phyloP scores from a whole-genome alignment of 2,329 filamentous ascomycete genomes.

The Pseudogymnoascus sp. region DNA sequence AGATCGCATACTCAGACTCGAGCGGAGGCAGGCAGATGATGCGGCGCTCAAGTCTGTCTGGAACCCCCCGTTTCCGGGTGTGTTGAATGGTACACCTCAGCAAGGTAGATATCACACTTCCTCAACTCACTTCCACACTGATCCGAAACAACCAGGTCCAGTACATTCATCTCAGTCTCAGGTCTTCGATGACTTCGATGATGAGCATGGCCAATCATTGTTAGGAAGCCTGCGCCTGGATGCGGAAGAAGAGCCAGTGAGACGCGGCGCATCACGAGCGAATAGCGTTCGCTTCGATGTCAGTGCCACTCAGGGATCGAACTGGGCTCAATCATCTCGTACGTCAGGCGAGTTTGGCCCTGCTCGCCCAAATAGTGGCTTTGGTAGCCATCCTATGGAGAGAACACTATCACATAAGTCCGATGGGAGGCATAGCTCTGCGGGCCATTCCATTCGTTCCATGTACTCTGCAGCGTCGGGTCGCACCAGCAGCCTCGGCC shows the following conservation, averaged over 20 bases:
- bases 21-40: constrained; percentile 61
- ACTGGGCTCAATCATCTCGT: constrained; percentile 75
- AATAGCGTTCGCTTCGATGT: constrained; percentile 98
- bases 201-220: constrained; percentile 70
- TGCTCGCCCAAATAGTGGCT: constrained; percentile 66
- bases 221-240: constrained; percentile 78
- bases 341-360: constrained; percentile 77
- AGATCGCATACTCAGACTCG: constrained; percentile 52
- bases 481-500: constrained; percentile 78
- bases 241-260: constrained; percentile 75
- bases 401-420: constrained; percentile 90
- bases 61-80: constrained; percentile 81
- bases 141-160: constrained; percentile 48
- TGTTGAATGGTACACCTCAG: constrained; percentile 73
- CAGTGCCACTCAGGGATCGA: constrained; percentile 78
- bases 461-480: constrained; percentile 66
- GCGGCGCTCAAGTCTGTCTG: constrained; percentile 75
- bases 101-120: constrained; percentile 56
- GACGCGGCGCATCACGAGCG: constrained; percentile 80
- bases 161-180: constrained; percentile 72
- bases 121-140: constrained; percentile 19
- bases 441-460: constrained; percentile 68
- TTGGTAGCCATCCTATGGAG: constrained; percentile 75
- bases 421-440: constrained; percentile 87
- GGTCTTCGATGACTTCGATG: constrained; percentile 81